Conservation (phyloP, 2,329 filamentous ascomycete genomes). For the Neofusicoccum ribis region DNA sequence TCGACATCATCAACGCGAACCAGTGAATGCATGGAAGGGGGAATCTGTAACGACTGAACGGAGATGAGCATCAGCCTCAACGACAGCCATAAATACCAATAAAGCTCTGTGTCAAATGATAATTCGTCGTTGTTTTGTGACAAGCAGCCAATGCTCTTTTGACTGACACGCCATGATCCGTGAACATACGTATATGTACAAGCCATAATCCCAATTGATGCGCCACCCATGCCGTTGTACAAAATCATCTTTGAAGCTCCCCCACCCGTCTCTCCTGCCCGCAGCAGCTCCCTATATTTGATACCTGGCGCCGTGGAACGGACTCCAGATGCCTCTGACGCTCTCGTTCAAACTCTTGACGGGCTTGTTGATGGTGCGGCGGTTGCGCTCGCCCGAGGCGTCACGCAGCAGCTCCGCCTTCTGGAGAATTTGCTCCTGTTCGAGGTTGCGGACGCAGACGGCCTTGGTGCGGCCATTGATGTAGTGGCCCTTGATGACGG, state of each 20-base stretch:
- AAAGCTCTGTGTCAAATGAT: not conserved
- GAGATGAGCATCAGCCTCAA: constrained; percentile 5
- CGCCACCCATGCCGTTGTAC: constrained; percentile 17
- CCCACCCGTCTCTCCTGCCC: not conserved
- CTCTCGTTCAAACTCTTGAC: constrained; percentile 64
- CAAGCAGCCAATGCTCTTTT: not conserved
- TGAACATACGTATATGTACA: constrained; percentile 7
- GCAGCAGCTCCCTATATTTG: constrained; percentile 1
- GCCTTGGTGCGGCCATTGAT: constrained; percentile 86
- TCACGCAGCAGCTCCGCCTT: constrained; percentile 75
- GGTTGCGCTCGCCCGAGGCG: constrained; percentile 73
- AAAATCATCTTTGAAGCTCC: not conserved
- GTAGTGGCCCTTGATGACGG: constrained; percentile 84
- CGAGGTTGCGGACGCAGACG: constrained; percentile 85
- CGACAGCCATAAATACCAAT: constrained; percentile 9
- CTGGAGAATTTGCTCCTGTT: constrained; percentile 74
- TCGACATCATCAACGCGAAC: constrained; percentile 69
- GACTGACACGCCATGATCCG: not conserved
- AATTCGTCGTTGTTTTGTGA: not conserved
- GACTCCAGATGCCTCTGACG: constrained; percentile 66
- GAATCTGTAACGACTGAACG: constrained; percentile 2
- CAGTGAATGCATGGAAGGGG: constrained; percentile 14
- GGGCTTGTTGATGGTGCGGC: constrained; percentile 55
- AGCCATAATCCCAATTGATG: constrained; percentile 9
- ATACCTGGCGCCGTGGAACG: constrained; percentile 57